These are phyloP conservation scores for Magnaporthales sp. DNA, from an alignment of 2,329 filamentous ascomycete genomes.

Conservation along the genomic window DNA sequence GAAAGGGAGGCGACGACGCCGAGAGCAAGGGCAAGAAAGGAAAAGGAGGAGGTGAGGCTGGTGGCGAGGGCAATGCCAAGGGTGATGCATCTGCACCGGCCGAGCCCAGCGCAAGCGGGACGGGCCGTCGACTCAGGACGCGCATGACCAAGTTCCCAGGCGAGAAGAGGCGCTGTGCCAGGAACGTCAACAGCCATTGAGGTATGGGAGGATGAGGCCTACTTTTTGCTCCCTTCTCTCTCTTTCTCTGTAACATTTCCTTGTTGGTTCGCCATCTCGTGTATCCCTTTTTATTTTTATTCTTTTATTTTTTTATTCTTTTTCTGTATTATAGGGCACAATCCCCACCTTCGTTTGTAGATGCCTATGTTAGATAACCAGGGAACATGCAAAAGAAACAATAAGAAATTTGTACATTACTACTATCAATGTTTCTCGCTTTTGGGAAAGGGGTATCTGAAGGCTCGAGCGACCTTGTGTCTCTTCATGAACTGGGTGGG, in stretches of 20 bases:
- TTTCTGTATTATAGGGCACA: not conserved
- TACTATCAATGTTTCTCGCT: not conserved
- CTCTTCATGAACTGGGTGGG: not conserved
- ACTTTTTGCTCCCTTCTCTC: not conserved
- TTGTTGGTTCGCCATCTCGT: not conserved
- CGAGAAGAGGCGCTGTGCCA: not conserved
- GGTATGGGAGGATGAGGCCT: not conserved
- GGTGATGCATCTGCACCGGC: not conserved
- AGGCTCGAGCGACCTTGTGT: not conserved
- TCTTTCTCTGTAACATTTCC: not conserved
- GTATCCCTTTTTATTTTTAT: too few relatives aligned
- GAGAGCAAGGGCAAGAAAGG: not conserved
- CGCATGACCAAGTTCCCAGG: not conserved
- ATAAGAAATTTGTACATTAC: not conserved
- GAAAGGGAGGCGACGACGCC: too few relatives aligned
- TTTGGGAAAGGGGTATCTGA: not conserved
- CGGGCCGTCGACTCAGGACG: not conserved
- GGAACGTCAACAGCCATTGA: not conserved
- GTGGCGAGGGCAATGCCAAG: not conserved
- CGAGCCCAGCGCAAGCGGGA: too few relatives aligned
- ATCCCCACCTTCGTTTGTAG: not conserved
- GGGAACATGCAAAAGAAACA: too few relatives aligned
- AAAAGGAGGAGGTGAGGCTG: too few relatives aligned
- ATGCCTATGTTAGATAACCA: not conserved
- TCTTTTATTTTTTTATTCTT: too few relatives aligned